Conservation (phyloP, 305 asterid genomes). For the Fraxinus greggii region DNA sequence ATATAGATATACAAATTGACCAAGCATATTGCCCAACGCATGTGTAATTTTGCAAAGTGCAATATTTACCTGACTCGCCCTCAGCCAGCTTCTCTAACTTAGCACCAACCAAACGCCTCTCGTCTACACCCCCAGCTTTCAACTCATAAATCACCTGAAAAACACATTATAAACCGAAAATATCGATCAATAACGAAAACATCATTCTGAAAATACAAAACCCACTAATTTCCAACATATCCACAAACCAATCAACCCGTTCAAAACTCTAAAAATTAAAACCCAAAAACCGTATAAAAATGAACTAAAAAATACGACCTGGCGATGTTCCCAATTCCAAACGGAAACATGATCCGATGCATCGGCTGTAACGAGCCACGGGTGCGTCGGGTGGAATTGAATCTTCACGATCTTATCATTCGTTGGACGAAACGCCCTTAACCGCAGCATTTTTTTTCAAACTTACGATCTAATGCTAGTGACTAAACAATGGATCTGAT, state of each 20-base stretch:
- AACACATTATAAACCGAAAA: neutral
- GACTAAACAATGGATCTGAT: conserved; percentile 41
- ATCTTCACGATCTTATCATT: conserved; percentile 97
- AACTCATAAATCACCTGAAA: conserved; percentile 85
- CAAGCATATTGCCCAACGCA: neutral
- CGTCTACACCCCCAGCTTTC: conserved; percentile 98
- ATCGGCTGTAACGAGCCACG: conserved; percentile 97
- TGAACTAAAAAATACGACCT: conserved; percentile 39
- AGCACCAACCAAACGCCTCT: conserved; percentile 98
- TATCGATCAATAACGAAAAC: neutral
- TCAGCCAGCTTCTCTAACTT: conserved; percentile 96
- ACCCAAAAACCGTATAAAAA: neutral
- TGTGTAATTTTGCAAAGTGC: neutral
- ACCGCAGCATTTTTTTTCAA: conserved; percentile 58
- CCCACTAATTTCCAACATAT: neutral
- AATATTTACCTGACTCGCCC: conserved; percentile 77
- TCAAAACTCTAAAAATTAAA: conserved; percentile 12
- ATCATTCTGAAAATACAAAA: neutral
- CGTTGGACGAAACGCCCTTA: conserved; percentile 92
- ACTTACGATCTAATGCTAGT: conserved; percentile 22
- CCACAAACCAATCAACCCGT: neutral
- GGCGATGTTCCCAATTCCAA: conserved; percentile 99
- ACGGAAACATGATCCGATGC: conserved; percentile 99
- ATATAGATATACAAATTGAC: neutral
- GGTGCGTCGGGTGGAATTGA: conserved; percentile 98